These are phyloP conservation scores for Solanum paucissectum DNA, from an alignment of 257 asterid species.

Conservation along the genomic window DNA sequence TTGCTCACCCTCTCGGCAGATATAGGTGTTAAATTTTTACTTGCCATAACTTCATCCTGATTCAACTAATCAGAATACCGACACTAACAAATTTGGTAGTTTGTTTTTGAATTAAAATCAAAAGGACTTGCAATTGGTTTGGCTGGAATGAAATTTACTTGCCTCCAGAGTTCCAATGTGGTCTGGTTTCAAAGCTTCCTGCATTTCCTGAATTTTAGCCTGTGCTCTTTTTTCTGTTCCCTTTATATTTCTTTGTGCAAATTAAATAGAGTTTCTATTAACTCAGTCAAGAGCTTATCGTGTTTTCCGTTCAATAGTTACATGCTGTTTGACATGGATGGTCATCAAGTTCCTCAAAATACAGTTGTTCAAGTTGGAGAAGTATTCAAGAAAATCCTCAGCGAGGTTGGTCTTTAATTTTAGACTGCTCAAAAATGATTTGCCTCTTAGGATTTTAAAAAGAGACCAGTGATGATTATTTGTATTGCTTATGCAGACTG, in stretches of 20 bases:
- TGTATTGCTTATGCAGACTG: conserved; percentile 45
- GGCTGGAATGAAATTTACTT: background rate
- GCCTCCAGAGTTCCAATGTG: background rate
- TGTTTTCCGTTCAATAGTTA: background rate
- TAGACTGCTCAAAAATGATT: background rate
- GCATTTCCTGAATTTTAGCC: background rate
- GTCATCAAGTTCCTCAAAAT: conserved; percentile 77
- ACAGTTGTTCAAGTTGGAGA: conserved; percentile 83
- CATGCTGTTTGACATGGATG: conserved; percentile 59
- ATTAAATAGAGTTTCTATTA: background rate
- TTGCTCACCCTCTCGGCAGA: background rate
- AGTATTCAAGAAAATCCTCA: conserved; percentile 73
- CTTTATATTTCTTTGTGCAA: background rate
- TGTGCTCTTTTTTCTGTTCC: background rate
- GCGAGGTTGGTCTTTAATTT: conserved; percentile 45
- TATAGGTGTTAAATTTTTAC: background rate
- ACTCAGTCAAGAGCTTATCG: background rate
- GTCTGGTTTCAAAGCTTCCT: background rate
- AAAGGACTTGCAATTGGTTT: background rate
- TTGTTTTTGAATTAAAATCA: background rate
- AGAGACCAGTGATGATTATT: background rate
- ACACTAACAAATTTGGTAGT: background rate
- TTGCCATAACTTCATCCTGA: background rate
- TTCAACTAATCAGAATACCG: background rate
- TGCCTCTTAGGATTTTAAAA: background rate